A percentile compares a stretch with the other conserved stretches of the same genome.
Conservation (phyloP, 2,329 filamentous ascomycete species). For the Polychaeton citri region DNA sequence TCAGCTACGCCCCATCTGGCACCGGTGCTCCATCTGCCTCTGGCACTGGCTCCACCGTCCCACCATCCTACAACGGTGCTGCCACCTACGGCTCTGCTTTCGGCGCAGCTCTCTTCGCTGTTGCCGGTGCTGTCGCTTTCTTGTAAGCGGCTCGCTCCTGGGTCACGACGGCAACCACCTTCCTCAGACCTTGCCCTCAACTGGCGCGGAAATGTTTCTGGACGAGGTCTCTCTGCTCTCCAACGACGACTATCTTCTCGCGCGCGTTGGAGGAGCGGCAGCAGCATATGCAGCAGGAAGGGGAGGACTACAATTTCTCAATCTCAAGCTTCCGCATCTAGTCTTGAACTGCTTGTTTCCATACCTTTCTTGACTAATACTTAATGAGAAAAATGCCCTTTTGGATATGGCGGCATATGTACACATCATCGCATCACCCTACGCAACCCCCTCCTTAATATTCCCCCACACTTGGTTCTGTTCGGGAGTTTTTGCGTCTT, state of each 20-base stretch:
- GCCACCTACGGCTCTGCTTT: not conserved
- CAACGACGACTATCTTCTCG: not conserved
- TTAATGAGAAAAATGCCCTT: constrained; percentile 1
- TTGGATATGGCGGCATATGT: not conserved
- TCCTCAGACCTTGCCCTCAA: not conserved
- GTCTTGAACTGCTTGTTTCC: no score
- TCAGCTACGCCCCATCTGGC: not conserved
- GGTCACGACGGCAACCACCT: no score
- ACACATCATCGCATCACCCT: no score
- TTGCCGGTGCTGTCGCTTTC: constrained; percentile 1
- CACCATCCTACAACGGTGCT: not conserved
- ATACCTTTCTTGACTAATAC: not conserved
- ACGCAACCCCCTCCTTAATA: no score
- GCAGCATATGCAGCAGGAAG: no score
- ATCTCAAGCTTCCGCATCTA: no score
- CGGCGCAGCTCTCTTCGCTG: not conserved
- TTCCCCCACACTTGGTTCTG: not conserved
- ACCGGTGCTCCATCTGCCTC: not conserved
- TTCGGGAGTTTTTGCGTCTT: not conserved
- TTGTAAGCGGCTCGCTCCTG: not conserved
- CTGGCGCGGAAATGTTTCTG: not conserved
- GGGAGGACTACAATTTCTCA: no score
- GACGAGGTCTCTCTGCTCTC: not conserved
- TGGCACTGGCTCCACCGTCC: not conserved
- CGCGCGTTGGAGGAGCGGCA: no score